Base-by-base conservation (phyloP, 768 basidiomycete genomes). In the Suillus variegatus region DNA sequence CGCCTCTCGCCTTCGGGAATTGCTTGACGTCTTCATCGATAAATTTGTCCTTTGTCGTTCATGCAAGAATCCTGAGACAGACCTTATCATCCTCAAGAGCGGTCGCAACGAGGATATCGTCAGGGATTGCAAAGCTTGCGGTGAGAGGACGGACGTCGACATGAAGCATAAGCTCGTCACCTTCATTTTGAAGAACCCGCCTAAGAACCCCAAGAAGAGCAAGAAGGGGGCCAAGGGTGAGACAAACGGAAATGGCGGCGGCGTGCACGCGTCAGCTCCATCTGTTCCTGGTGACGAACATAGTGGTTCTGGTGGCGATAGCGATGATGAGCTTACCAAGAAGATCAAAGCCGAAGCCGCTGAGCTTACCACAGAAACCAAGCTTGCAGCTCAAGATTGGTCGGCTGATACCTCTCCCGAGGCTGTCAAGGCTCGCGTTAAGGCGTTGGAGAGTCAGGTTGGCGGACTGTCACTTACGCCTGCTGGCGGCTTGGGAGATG, bases 21-120 rank as follows among this genome's bases (percentile, higher is more conserved):
- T 99, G 18, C 90, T 99, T 71, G 97, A 99, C 77, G 86, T 78
- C 57, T 99, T 99, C 85, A 99, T 99, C 82, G 94, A 97, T 72
- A 98, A 98, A 80, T 99, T 97, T 70, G 95, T 99, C 52, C 89
- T 99, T 18, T 99, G 97, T 82, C 90, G 89, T 65, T 87, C 92
- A 12, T 99, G 97, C 91, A 98, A 99, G 83, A 99, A 99, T 76
- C 97, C 97, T 13, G 97, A 99, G 81, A 99, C 97, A 40, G 96
- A 98, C 73, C 88, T 98, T 54, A 79, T 94, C 81, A 87, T 99
- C 75, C 88, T 94, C 76, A 96, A 94, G 79, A 80, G 74, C 64
- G 95, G 95, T 60, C 80, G 86, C 36, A 82, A 79, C 64, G 97
- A 98, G 72, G 87, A 92, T 69, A 95, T 99, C 75, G 87, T 92